Evolutionary conservation across 305 asterid genomes (phyloP).

Genomic region (Rubia tinctorum): DNA sequence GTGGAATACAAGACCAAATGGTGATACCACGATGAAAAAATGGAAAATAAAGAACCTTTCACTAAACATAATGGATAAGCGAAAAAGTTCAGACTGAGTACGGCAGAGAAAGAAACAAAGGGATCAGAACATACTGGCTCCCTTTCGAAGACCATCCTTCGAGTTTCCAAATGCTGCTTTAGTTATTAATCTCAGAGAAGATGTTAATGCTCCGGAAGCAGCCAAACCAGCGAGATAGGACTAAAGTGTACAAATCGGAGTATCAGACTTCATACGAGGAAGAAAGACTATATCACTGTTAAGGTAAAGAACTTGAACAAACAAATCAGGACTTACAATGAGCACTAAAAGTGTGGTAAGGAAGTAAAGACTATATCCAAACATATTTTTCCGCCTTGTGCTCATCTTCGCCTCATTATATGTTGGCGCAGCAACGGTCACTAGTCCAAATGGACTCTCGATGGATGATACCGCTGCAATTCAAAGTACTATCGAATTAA

Average conservation of each 20-base stretch:
- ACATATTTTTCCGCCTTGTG: slow-evolving; percentile 39
- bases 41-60: no score
- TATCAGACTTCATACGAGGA: background rate
- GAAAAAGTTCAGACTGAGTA: no score
- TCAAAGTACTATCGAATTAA: no score
- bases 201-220: slow-evolving; percentile 45
- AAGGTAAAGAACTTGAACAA: background rate
- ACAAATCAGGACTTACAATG: slow-evolving; percentile 29
- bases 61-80: background rate
- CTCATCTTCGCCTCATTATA: slow-evolving; percentile 42
- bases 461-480: slow-evolving; percentile 36
- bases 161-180: slow-evolving; percentile 39
- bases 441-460: slow-evolving; percentile 49
- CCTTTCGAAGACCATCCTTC: slow-evolving; percentile 38
- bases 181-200: slow-evolving; percentile 45
- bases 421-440: slow-evolving; percentile 35
- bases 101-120: no score
- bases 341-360: slow-evolving; percentile 33
- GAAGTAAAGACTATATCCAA: slow-evolving; percentile 37
- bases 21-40: no score
- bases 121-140: slow-evolving; percentile 49
- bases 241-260: slow-evolving; percentile 25
- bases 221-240: slow-evolving; percentile 44
- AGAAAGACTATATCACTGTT: no score
- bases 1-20: no score